A percentile compares a stretch with the other conserved stretches of the same genome.
These are phyloP conservation scores for Trichosporon sp. DNA, from an alignment of 1,284 basidiomycete species.

Conservation along the genomic window DNA sequence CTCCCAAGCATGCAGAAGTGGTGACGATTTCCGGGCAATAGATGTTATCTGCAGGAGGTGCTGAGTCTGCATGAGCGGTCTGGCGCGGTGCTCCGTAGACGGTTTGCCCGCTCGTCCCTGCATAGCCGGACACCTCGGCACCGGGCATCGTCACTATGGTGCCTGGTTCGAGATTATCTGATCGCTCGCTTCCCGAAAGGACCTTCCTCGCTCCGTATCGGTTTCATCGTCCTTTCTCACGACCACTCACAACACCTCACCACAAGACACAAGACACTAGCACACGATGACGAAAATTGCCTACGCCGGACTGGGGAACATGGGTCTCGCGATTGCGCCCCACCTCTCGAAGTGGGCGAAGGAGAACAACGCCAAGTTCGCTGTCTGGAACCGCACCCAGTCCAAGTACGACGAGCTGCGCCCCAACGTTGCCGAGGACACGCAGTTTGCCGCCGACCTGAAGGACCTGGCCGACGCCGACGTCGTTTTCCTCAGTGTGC, in stretches of 20 bases:
- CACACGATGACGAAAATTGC: slow-evolving; percentile 21
- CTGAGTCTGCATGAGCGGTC: no score
- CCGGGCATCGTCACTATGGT: background rate
- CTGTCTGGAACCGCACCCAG: slow-evolving; percentile 33
- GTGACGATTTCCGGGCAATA: background rate
- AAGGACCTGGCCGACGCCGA: slow-evolving; percentile 23
- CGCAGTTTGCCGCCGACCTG: slow-evolving; percentile 13
- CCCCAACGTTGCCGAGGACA: slow-evolving; percentile 5
- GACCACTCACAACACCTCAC: background rate
- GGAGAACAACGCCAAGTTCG: slow-evolving; percentile 13
- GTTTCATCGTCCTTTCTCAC: background rate
- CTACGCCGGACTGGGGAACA: slow-evolving; percentile 35
- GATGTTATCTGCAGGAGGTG: no score
- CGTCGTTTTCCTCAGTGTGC: slow-evolving; percentile 25
- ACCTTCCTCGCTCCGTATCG: background rate
- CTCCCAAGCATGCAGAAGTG: background rate
- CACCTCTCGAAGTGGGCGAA: slow-evolving; percentile 27
- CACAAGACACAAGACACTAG: background rate
- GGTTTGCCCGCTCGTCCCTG: no score
- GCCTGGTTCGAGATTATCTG: background rate
- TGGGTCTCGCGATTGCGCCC: slow-evolving; percentile 29
- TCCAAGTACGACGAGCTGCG: slow-evolving; percentile 29
- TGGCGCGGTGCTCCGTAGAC: no score
- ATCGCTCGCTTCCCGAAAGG: background rate
- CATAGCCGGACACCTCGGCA: background rate